Evolutionary conservation across 75 land plant species (phyloP), one percentile per base, ranked within the genome.

Genomic region (Pinus albicaulis): DNA sequence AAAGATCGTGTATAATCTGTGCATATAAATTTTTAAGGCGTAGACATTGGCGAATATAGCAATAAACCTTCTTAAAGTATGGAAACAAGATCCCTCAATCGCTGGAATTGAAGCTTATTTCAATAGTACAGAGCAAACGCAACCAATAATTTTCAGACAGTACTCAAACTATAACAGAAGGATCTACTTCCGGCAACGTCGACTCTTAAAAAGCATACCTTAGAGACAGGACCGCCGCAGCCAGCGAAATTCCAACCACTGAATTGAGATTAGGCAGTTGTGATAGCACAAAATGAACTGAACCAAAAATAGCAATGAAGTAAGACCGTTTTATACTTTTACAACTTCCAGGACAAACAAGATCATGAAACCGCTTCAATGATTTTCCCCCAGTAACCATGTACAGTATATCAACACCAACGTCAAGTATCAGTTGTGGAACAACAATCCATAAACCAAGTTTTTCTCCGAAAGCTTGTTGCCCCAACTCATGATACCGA

Each of bases 351-450:
- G 76, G 70, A 59, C 86, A 80, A 10, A 89, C 83, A 6, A 65
- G 41, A 23, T 82, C 72, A 36, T 84, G 83, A 78, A 93, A 87
- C 55, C 78, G 75, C 78, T 82, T 61, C 55, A 91, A 66, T 4
- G 96, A 91, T 48, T 74, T 78, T 0, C 90, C 94, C 10, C 96
- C 96, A 0, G 96, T 93, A 70, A 93, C 94, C 96, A 93, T 93
- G 79, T 88, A 90, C 8, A 90, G 86, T 12, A 92, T 90, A 69
- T 84, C 68, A 4, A 81, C 82, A 17, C 87, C 92, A 7, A 88
- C 82, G 59, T 92, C 84, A 0, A 92, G 92, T 16, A 86, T 76
- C 31, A 90, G 92, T 26, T 86, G 92, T 16, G 92, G 92, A 20
- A 90, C 87, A 17, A 92, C 89, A 14, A 92, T 82, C 90, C 89